Conservation (phyloP, 352 stramenopile genomes). For the Globisporangium solare region DNA sequence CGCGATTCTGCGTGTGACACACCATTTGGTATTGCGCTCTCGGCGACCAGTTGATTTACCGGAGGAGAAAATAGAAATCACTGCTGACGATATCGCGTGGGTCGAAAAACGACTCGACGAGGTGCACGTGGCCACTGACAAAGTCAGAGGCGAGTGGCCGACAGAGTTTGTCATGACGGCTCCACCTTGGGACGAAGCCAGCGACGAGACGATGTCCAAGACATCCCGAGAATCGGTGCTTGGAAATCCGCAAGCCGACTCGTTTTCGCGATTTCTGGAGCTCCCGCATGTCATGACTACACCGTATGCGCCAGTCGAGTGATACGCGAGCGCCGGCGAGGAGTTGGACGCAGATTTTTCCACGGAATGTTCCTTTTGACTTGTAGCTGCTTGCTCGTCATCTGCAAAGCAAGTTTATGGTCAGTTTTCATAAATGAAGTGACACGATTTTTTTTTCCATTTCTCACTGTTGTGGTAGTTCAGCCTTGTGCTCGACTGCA, state of each 20-base stretch:
- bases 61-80: slow-evolving; percentile 17
- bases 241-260: slow-evolving; percentile 89
- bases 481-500: too few species aligned
- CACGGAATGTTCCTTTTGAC: too few species aligned
- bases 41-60: slow-evolving; percentile 21
- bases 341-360: too few species aligned
- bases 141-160: slow-evolving; percentile 14
- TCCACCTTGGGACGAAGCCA: slow-evolving; percentile 11
- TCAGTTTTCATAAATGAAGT: too few species aligned
- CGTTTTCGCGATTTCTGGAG: slow-evolving; percentile 60
- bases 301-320: neutral
- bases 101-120: slow-evolving; percentile 18
- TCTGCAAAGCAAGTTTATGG: too few species aligned
- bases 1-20: slow-evolving; percentile 70
- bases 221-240: slow-evolving; percentile 1
- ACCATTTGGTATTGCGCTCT: slow-evolving; percentile 38
- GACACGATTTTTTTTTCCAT: too few species aligned
- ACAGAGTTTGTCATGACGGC: slow-evolving; percentile 27
- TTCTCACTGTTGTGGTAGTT: too few species aligned
- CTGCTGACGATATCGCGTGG: slow-evolving; percentile 32
- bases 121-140: slow-evolving; percentile 4
- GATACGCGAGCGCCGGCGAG: too few species aligned
- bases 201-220: too few species aligned
- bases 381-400: too few species aligned
- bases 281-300: slow-evolving; percentile 71